phyloP scores from a whole-genome alignment of 2,329 filamentous ascomycete species.

The Emericellopsis cladophorae region DNA sequence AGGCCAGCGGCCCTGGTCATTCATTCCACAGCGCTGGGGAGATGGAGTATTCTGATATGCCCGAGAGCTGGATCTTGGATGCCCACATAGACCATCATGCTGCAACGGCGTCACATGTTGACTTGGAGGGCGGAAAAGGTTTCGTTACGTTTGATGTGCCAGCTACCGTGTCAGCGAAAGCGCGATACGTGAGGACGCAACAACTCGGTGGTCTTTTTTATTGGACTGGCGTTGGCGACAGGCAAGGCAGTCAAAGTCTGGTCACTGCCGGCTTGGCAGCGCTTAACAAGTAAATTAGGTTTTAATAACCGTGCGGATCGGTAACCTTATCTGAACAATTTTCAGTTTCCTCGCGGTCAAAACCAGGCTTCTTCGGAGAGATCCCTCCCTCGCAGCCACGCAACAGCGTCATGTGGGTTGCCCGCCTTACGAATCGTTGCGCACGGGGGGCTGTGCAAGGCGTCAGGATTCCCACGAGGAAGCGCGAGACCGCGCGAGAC shows the following conservation, averaged over 20 bases:
- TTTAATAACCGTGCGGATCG: too few species aligned
- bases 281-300: not conserved
- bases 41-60: constrained; percentile 51
- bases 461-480: too few species aligned
- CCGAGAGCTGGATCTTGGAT: constrained; percentile 29
- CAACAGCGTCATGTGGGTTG: too few species aligned
- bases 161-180: constrained; percentile 47
- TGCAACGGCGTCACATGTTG: constrained; percentile 46
- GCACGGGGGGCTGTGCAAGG: too few species aligned
- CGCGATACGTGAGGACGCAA: constrained; percentile 39
- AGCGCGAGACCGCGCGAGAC: too few species aligned
- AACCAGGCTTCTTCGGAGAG: too few species aligned
- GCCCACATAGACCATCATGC: constrained; percentile 33
- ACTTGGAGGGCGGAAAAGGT: constrained; percentile 21
- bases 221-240: constrained; percentile 54
- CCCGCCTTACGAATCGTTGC: too few species aligned
- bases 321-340: too few species aligned
- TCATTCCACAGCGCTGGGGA: constrained; percentile 33
- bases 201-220: constrained; percentile 53
- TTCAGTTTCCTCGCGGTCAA: too few species aligned
- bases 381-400: too few species aligned
- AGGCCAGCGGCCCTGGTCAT: constrained; percentile 39
- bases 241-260: constrained; percentile 38
- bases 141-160: constrained; percentile 56
- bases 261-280: constrained; percentile 41